Conservation (phyloP, 1,284 basidiomycete genomes). For the Chalciporus sp. region DNA sequence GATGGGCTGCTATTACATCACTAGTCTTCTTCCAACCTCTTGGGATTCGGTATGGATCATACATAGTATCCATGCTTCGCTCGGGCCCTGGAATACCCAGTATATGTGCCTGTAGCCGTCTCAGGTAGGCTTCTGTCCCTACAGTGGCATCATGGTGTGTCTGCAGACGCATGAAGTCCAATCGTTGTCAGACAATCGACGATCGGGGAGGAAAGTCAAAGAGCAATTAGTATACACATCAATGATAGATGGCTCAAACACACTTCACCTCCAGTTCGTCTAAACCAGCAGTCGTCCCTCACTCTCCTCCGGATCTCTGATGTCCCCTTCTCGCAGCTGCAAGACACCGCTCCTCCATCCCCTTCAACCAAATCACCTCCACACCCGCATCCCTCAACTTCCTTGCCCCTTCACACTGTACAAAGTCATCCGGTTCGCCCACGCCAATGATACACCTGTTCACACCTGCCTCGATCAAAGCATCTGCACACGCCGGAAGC, state of each 20-base stretch:
- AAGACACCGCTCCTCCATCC: slow-evolving; percentile 77
- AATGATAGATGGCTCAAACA: neutral
- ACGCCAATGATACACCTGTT: slow-evolving; percentile 87
- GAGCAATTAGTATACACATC: too few relatives aligned
- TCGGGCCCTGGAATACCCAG: too few relatives aligned
- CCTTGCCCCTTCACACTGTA: slow-evolving; percentile 86
- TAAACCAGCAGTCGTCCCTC: neutral
- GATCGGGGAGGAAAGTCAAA: too few relatives aligned
- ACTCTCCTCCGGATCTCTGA: slow-evolving; percentile 1
- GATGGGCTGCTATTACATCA: too few relatives aligned
- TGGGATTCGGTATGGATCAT: too few relatives aligned
- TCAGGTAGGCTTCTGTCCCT: too few relatives aligned
- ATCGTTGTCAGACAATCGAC: too few relatives aligned
- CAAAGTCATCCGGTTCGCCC: slow-evolving; percentile 94
- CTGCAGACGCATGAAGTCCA: too few relatives aligned
- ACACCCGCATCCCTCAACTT: slow-evolving; percentile 78
- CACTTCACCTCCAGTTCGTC: neutral
- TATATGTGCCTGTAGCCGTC: too few relatives aligned
- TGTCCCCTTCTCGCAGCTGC: slow-evolving; percentile 68
- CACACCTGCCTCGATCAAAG: slow-evolving; percentile 76
- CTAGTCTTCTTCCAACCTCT: too few relatives aligned
- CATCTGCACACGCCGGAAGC: slow-evolving; percentile 84
- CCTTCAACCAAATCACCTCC: slow-evolving; percentile 74
- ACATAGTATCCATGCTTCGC: too few relatives aligned
- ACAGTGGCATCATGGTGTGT: too few relatives aligned